Evolutionary conservation across 1,284 basidiomycete genomes (phyloP).

Genomic region (Puccinia brachypodii): DNA sequence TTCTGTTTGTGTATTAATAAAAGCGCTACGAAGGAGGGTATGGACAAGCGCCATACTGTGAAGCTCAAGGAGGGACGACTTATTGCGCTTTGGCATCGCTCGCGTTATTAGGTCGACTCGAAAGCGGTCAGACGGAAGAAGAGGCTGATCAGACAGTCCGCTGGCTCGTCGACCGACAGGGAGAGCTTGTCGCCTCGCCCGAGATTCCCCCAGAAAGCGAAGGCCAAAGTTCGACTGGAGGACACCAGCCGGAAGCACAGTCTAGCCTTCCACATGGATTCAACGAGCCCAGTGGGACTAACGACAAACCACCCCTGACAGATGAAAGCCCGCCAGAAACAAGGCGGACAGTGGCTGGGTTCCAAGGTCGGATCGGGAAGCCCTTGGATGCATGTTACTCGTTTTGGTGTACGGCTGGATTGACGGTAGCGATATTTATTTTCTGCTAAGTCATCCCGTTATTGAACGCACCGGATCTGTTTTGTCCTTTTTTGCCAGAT

Average conservation of each 20-base stretch:
- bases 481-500: neutral
- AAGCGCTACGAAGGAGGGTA: slow-evolving; percentile 92
- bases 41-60: slow-evolving; percentile 74
- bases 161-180: slow-evolving; percentile 65
- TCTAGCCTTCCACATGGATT: neutral
- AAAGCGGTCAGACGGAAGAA: slow-evolving; percentile 57
- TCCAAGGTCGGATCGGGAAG: slow-evolving; percentile 81
- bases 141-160: slow-evolving; percentile 65
- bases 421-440: slow-evolving; percentile 64
- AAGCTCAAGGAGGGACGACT: slow-evolving; percentile 89
- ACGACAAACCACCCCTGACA: neutral
- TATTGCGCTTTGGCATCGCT: slow-evolving; percentile 84
- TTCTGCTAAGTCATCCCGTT: neutral
- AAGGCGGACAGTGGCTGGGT: slow-evolving; percentile 61
- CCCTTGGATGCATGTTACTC: slow-evolving; percentile 86
- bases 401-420: slow-evolving; percentile 83
- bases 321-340: slow-evolving; percentile 50
- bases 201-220: neutral
- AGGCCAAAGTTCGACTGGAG: neutral
- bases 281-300: neutral
- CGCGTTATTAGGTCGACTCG: slow-evolving; percentile 60
- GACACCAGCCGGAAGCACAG: neutral
- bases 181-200: neutral
- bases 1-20: neutral
- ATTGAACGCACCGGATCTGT: neutral